Evolutionary conservation across 2,329 filamentous ascomycete species (phyloP), one percentile per base, ranked within the genome.

Genomic region (Alternaria sp.): DNA sequence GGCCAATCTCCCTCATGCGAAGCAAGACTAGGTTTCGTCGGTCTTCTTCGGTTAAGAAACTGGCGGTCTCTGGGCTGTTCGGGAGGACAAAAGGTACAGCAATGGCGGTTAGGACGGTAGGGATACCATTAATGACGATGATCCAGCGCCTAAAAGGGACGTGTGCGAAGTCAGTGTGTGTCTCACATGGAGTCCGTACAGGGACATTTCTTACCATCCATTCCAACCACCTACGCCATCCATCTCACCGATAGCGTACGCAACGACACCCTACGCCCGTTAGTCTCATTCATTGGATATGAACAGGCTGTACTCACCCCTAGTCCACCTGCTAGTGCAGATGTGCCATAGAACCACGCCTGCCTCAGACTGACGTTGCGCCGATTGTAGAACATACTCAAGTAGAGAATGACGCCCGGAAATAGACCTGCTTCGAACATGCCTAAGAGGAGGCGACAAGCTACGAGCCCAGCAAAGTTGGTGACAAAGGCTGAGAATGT

Each of bases 291-390:
- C 20, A 5, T n/a, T 5, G 20, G 5, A 6, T 2, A 22, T 3
- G 20, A 12, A n/a, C n/a, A 18, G 1, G 18, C 10, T 10, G 14
- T 22, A 51, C 57, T 57, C 25, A 60, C 73, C 6, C 85, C 85
- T 38, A 87, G 84, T 7, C 84, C 85, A 4, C 85, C 85, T 3
- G 85, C 82, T 55, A 87, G 81, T 30, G 81, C 83, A 3, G 83
- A 82, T 4, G 84, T 81, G 4, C 81, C 84, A n/a, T 85, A 83
- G 70, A 86, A 85, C 57, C 85, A 83, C 1, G 84, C 84, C 5
- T 71, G 66, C 34, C 85, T 79, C 57, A 85, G 82, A 8, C 85
- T 80, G 79, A 84, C 74, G 83, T 86, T 69, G n/a, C 58, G 60
- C 41, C 67, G 69, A 44, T 73, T 71, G 58, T 74, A 74, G 28